Base-by-base conservation (phyloP, 176 grass and related monocot species). In the Tillandsia leiboldiana region DNA sequence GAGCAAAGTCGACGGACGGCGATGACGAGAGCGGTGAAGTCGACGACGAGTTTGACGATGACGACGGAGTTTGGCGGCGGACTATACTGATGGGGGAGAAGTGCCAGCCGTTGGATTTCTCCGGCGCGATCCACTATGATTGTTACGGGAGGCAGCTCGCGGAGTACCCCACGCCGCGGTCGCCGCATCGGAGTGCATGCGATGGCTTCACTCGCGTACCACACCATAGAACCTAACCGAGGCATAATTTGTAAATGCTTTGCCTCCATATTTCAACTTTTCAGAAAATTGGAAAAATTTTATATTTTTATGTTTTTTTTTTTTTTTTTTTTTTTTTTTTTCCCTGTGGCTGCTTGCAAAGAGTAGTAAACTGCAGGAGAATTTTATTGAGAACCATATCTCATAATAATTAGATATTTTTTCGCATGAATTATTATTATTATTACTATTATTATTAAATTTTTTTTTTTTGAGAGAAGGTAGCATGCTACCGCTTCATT, bases 81-180 rank as follows among this genome's bases (percentile, higher is more conserved):
- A 48, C 72, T 75, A 91, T 96, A 63, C 65, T 90, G 67, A 86
- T 85, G 79, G 82, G 87, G 11, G 48, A 76, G 68, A 81, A 84
- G 29, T 86, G 78, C 80, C 51, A 81, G 53, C 86, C 79, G 76
- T 75, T 87, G 66, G 79, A 96, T 67, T 90, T 90, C 82, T 75
- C 73, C 0, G 86, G 84, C 1, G 87, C 72, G 27, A 82, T 96
- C 67, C 83, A 90, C 83, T 96, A 96, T 68, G 90, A 95, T 73
- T 81, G 78, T 80, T 75, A 76, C 62, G 86, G 86, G 13, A 77
- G 77, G 22, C 73, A 18, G n/a, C 66, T 88, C 29, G 18, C 13
- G 9, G 53, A 73, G 22, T 68, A 61, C 49, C 81, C 73, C 49
- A 28, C 75, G 53, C 63, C 72, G 66, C 54, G 77, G 47, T 54